These are phyloP conservation scores for Calonectria honghensis DNA, from an alignment of 2,329 filamentous ascomycete genomes.

Conservation along the genomic window DNA sequence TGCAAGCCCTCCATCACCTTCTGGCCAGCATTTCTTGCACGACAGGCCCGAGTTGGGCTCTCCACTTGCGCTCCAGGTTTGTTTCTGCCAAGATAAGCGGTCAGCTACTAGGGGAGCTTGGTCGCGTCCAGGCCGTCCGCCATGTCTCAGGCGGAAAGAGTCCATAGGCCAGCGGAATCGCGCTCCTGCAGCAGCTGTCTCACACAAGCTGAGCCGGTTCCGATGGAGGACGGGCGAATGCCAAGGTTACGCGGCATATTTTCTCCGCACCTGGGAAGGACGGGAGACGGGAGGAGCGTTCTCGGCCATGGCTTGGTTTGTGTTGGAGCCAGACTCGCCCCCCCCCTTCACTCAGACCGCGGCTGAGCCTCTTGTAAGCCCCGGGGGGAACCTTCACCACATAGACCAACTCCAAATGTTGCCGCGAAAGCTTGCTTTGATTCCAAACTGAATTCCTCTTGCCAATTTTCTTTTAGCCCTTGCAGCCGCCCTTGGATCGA, in stretches of 20 bases:
- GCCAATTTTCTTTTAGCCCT: background rate
- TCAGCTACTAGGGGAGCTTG: slow-evolving; percentile 4
- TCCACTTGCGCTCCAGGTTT: background rate
- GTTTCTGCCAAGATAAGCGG: slow-evolving; percentile 17
- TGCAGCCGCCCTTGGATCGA: slow-evolving; percentile 5
- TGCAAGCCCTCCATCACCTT: background rate
- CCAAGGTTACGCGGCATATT: slow-evolving; percentile 1
- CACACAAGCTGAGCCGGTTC: slow-evolving; percentile 4
- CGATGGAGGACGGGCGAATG: background rate
- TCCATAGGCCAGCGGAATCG: background rate
- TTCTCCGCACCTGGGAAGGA: background rate
- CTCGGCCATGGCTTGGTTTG: background rate
- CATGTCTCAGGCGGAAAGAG: slow-evolving; percentile 14
- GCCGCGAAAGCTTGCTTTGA: background rate
- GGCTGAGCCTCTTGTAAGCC: background rate
- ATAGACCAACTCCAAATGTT: background rate
- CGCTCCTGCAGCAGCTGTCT: slow-evolving; percentile 12
- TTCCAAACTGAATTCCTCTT: background rate
- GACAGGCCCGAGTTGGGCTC: background rate
- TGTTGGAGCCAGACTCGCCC: background rate
- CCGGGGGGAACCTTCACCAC: no score
- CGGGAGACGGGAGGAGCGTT: background rate
- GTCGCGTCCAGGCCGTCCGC: slow-evolving; percentile 15
- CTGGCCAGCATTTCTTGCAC: background rate
- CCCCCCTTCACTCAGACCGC: background rate